Evolutionary conservation across 139 green algal genomes (phyloP).

Genomic region (Volvox africanus): DNA sequence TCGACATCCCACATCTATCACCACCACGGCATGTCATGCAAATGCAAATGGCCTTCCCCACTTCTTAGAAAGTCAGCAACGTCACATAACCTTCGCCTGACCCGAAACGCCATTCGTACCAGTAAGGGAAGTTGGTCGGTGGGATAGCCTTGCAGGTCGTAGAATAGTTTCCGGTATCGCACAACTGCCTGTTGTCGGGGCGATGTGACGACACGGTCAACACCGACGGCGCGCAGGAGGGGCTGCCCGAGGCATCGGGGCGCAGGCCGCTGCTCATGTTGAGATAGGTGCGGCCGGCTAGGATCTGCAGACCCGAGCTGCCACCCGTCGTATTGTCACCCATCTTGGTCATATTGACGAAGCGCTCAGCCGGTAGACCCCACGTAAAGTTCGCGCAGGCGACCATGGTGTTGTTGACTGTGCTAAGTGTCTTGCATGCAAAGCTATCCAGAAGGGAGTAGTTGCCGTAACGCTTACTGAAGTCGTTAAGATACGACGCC

Average conservation of each 20-base stretch:
- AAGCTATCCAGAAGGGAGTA: not conserved
- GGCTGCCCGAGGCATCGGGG: not conserved
- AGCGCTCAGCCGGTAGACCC: not conserved
- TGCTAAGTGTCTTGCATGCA: not conserved
- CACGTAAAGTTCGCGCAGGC: constrained; percentile 21
- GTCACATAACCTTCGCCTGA: not conserved
- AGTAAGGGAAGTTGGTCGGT: not conserved
- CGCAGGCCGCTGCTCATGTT: no score
- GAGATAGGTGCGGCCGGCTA: not conserved
- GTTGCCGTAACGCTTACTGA: not conserved
- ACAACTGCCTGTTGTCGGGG: not conserved
- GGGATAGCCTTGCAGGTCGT: not conserved
- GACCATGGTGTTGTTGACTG: not conserved
- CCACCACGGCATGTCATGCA: not conserved
- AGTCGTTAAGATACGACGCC: not conserved
- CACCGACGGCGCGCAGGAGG: not conserved
- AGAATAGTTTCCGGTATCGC: not conserved
- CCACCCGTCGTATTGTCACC: not conserved
- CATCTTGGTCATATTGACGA: not conserved
- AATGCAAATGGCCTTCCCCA: no score
- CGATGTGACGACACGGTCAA: no score
- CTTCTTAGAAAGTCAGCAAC: no score
- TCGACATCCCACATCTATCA: not conserved
- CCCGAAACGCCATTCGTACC: not conserved
- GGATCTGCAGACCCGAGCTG: not conserved